A percentile compares a stretch with the other conserved stretches of the same genome.
These are phyloP conservation scores for Solanum stenotomum DNA, from an alignment of 257 asterid species.

Conservation along the genomic window DNA sequence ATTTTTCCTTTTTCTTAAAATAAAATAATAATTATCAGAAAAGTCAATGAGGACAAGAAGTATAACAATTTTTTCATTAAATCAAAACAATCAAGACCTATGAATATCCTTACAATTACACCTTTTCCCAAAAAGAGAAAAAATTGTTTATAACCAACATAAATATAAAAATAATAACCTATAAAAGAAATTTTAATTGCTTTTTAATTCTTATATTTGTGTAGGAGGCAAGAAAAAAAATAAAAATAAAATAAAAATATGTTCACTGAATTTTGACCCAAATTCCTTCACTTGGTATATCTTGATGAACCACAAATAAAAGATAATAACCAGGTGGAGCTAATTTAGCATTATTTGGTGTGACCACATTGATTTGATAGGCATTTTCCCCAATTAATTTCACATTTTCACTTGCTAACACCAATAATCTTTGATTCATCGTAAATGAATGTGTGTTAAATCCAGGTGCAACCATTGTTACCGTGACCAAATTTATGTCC, in stretches of 20 bases:
- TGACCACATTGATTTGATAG: neutral
- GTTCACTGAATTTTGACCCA: conserved; percentile 10
- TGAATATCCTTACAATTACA: neutral
- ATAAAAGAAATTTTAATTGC: neutral
- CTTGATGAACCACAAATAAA: conserved; percentile 15
- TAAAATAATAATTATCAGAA: neutral
- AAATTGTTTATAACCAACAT: neutral
- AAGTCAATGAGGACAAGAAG: neutral
- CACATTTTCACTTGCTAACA: conserved; percentile 3
- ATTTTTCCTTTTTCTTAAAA: neutral
- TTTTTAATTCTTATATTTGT: neutral
- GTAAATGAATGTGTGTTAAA: conserved; percentile 23
- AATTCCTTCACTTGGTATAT: conserved; percentile 15
- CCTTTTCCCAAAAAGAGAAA: neutral
- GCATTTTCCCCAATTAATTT: neutral
- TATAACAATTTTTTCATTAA: neutral
- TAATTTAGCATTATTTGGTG: conserved; percentile 3
- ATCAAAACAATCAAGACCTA: neutral
- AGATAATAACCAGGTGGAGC: conserved; percentile 12
- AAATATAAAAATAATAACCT: neutral
- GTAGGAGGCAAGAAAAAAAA: neutral
- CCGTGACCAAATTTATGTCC: neutral
- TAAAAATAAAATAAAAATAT: neutral
- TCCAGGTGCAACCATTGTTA: conserved; percentile 17
- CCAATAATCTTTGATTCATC: conserved; percentile 14